Evolutionary conservation across 495 filamentous ascomycete genomes (phyloP), one percentile per base, ranked within the genome.

Genomic region (Xylaria nigripes): DNA sequence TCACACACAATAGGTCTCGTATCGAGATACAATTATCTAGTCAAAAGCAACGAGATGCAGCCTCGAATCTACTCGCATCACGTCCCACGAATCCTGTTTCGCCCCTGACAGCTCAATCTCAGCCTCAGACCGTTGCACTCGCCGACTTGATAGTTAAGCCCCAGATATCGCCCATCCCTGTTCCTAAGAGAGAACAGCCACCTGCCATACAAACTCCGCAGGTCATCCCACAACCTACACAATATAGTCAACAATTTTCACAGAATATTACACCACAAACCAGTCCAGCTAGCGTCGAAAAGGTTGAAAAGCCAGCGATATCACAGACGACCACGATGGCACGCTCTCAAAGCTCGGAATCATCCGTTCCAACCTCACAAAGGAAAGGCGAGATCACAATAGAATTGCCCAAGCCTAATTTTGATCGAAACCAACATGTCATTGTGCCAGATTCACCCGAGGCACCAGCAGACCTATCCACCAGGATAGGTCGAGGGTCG

Each of bases 361-460:
- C 36, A 4, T 44, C 57, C 4, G 57, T 45, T 25, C 50, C 40
- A 30, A 41, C 43, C 29, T 36, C 60, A 9, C 29, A 53, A 34
- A 61, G 27, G 38, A 56, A 46, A 21, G 48, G 4, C 41, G 42
- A n/a, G 23, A 64, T 76, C 27, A 61, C 67, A 24, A 67, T 76
- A 18, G 72, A 77, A 54, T 50, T 77, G 7, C 63, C 67, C 3
- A 60, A 58, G 1, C 47, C 56, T 0, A 60, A 51, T 6, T 70
- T 75, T 30, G 67, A 73, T 46, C 70, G 62, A 54, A 64, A 65
- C n/a, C 68, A 76, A 36, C 76, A 64, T 48, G 41, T 65, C 19
- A 62, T 68, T 3, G 66, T 76, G 16, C 59, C 72, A 2, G 66
- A 73, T 53, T 67, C 67, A 21, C 68, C 67, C n/a, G 68, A 75